Evolutionary conservation across 441 rosid genomes (phyloP), one percentile per base, ranked within the genome.

Genomic region (Corymbia calophylla): DNA sequence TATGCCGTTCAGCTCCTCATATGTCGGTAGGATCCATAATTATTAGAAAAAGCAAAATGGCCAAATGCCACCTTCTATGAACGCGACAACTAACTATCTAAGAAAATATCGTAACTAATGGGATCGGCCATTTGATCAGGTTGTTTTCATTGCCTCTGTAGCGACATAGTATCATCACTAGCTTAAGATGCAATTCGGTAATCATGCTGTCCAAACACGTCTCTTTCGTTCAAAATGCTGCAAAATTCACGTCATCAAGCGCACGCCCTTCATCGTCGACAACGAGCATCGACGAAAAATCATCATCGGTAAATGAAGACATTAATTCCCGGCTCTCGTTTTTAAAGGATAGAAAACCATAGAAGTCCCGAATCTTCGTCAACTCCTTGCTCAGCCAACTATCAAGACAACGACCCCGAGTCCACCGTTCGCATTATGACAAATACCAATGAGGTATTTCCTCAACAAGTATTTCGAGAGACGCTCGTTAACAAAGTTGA

Each of bases 1-100:
- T 1, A 0, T 39, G 29, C 21, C 3, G 7, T 9, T 39, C 1
- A 3, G 17, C 82, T 73, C 9, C 0, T 17, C 9, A 7, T 0
- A 0, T 44, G 25, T 18, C 1, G 29, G 29, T 6, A 39, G 8
- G 82, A 39, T 10, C 49, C 49, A 21, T 73, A 73, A 19, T 73
- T 39, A 73, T 39, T 73, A 9, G 49, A 8, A 73, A 73, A 39
- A 73, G 82, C 9, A 21, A 73, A 73, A 39, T 39, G 49, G 49
- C 82, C 49, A 39, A 6, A 39, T 11, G 82, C 39, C 82, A 12
- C 15, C 48, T 11, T 39, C 82, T 6, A 73, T 6, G 82, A 73
- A 39, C 49, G 17, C 1, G 82, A 73, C 82, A 39, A 73, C 82
- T 11, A 5, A 39, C 82, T 11, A 3, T 6, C 21, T 73, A 49